A percentile compares a stretch with the other conserved stretches of the same genome.
Evolutionary conservation across 208 protist genomes (phyloP).

Genomic region (Trypanosoma avium): DNA sequence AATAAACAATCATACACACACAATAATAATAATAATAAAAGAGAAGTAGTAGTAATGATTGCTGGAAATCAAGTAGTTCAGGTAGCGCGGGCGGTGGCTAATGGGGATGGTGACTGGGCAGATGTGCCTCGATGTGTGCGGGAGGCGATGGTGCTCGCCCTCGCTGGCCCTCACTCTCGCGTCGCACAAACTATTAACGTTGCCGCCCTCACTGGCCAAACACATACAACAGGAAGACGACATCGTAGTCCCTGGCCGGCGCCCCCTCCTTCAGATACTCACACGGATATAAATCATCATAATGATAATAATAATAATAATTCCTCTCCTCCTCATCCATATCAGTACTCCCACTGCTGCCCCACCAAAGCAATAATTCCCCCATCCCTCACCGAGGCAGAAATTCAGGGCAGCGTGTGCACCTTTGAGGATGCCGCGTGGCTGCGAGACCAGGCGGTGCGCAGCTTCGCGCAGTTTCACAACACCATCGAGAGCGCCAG

Average conservation of each 20-base stretch:
- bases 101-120: conserved; percentile 75
- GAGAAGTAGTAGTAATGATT: conserved; percentile 17
- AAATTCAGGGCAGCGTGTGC: conserved; percentile 63
- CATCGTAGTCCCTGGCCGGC: not conserved
- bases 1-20: too few relatives aligned
- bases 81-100: conserved; percentile 35
- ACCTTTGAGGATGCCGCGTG: conserved; percentile 78
- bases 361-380: too few relatives aligned
- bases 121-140: conserved; percentile 61
- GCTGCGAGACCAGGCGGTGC: conserved; percentile 71
- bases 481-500: conserved; percentile 75
- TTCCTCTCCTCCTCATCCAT: too few relatives aligned
- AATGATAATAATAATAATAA: too few relatives aligned
- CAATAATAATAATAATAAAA: too few relatives aligned
- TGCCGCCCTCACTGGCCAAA: not conserved
- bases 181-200: not conserved
- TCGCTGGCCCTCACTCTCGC: conserved; percentile 26
- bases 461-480: conserved; percentile 79
- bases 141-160: conserved; percentile 54
- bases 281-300: too few relatives aligned
- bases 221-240: not conserved
- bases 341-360: conserved; percentile 22
- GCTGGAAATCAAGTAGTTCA: conserved; percentile 24
- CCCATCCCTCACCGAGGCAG: conserved; percentile 59
- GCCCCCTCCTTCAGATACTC: too few relatives aligned